Conservation (phyloP, 2,329 filamentous ascomycete genomes). For the Monosporascus sp. region DNA sequence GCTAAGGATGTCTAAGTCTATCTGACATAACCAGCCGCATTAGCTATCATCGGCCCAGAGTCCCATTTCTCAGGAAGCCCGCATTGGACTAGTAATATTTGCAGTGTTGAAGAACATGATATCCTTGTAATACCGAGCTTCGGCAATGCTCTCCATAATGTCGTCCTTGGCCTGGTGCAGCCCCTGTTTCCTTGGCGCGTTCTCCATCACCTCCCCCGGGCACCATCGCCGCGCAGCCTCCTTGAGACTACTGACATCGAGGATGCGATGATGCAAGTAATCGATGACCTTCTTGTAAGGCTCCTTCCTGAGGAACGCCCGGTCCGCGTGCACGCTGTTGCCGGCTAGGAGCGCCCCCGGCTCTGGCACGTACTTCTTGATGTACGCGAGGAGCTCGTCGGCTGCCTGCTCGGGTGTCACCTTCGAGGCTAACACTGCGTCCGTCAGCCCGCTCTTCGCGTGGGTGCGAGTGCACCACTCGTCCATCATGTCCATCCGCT, state of each 20-base stretch:
- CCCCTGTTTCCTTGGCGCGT: constrained; percentile 67
- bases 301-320: constrained; percentile 67
- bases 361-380: constrained; percentile 66
- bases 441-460: constrained; percentile 73
- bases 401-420: constrained; percentile 71
- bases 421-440: constrained; percentile 67
- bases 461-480: constrained; percentile 86
- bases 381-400: constrained; percentile 68
- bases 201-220: constrained; percentile 50
- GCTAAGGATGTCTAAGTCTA: not conserved
- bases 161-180: constrained; percentile 82
- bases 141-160: constrained; percentile 90
- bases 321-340: constrained; percentile 89
- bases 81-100: not conserved
- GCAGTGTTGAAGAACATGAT: constrained; percentile 50
- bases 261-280: constrained; percentile 81
- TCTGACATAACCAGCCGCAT: not conserved
- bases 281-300: constrained; percentile 72
- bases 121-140: constrained; percentile 78
- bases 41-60: too few species aligned
- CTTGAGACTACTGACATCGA: constrained; percentile 90
- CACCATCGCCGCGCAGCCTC: constrained; percentile 85
- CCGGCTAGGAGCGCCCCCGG: constrained; percentile 74
- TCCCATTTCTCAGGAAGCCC: not conserved
- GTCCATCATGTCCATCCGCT: constrained; percentile 72